These are phyloP conservation scores for Musa acuminata DNA, from an alignment of 176 grass and related monocot genomes.

Conservation along the genomic window DNA sequence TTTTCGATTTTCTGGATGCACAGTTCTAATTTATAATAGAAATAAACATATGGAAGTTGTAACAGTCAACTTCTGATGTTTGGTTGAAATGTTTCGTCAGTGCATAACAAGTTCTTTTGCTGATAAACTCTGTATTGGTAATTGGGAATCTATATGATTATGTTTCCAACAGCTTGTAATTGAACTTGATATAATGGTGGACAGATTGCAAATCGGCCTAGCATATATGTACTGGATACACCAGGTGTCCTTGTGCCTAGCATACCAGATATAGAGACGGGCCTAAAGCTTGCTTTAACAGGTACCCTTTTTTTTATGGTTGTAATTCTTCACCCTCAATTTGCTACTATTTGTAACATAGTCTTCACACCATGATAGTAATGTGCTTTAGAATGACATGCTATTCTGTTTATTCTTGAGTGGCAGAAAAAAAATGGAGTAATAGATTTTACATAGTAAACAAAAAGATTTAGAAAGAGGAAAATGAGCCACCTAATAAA, in stretches of 20 bases:
- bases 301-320: constrained; percentile 26
- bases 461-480: too few relatives aligned
- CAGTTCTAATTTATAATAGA: too few relatives aligned
- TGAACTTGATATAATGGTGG: constrained; percentile 21
- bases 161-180: constrained; percentile 12
- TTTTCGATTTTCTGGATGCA: too few relatives aligned
- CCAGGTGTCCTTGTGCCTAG: constrained; percentile 89
- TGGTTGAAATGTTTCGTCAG: not conserved
- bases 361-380: not conserved
- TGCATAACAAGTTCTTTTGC: constrained; percentile 8
- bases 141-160: not conserved
- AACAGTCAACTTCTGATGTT: not conserved
- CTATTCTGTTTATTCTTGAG: too few relatives aligned
- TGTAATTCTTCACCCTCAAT: not conserved
- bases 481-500: too few relatives aligned
- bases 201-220: constrained; percentile 89
- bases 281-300: constrained; percentile 92
- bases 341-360: not conserved
- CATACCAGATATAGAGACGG: constrained; percentile 86
- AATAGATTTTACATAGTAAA: too few relatives aligned
- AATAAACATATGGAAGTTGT: not conserved
- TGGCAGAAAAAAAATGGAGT: too few relatives aligned
- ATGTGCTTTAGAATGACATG: too few relatives aligned
- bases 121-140: not conserved
- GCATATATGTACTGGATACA: constrained; percentile 97